Conservation (phyloP, 2,329 filamentous ascomycete species). For the Xylariomycetidae sp. region DNA sequence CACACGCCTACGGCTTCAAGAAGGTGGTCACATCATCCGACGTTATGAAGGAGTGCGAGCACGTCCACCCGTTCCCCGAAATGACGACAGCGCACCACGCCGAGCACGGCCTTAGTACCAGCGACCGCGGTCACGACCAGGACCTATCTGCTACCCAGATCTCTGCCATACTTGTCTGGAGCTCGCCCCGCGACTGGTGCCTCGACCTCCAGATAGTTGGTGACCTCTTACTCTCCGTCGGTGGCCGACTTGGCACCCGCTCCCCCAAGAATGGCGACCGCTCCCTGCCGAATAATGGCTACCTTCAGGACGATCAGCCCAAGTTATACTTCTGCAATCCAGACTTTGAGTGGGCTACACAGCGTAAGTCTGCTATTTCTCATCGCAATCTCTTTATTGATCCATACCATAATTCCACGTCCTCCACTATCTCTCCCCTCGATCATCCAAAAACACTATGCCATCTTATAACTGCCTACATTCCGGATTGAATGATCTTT, state of each 20-base stretch:
- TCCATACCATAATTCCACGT: no score
- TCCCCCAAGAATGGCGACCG: slow-evolving; percentile 52
- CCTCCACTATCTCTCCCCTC: no score
- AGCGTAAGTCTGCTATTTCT: no score
- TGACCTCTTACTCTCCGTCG: slow-evolving; percentile 29
- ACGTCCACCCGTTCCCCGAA: slow-evolving; percentile 31
- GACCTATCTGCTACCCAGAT: slow-evolving; percentile 12
- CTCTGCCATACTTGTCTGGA: slow-evolving; percentile 29
- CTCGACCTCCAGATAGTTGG: slow-evolving; percentile 28
- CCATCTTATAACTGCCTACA: no score
- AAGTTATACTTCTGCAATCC: slow-evolving; percentile 66
- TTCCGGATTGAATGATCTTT: no score
- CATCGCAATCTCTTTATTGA: no score
- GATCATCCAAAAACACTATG: no score
- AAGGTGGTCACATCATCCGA: slow-evolving; percentile 34
- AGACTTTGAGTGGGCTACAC: slow-evolving; percentile 65
- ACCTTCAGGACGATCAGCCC: slow-evolving; percentile 57
- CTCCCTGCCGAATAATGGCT: slow-evolving; percentile 25
- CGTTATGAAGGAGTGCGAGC: slow-evolving; percentile 16
- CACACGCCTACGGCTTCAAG: slow-evolving; percentile 29
- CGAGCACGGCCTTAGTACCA: slow-evolving; percentile 30
- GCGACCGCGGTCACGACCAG: slow-evolving; percentile 21
- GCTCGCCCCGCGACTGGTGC: slow-evolving; percentile 30
- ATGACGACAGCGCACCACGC: slow-evolving; percentile 27
- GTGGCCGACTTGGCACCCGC: slow-evolving; percentile 59